Base-by-base conservation (phyloP, 768 basidiomycete genomes). In the Hygrophoropsis aurantiaca region DNA sequence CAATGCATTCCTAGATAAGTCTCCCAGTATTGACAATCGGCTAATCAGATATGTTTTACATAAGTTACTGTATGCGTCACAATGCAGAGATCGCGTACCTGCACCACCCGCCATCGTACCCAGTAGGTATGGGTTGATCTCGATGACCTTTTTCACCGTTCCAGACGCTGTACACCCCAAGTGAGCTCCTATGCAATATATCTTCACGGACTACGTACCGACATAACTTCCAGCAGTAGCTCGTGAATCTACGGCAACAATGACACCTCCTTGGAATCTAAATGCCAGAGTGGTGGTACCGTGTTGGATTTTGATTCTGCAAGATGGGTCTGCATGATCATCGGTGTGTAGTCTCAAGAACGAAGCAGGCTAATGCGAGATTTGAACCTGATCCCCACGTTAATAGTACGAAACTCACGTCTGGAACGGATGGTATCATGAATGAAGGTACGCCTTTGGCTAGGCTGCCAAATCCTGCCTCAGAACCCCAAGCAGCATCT, bases 71-170 rank as follows among this genome's bases (percentile, higher is more conserved):
- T 20, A 11, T 16, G 25, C 19, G 36, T 2, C 1, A 47, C 16
- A 27, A 8, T 21, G 39, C 45, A 45, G 10, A 51, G 30, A 44
- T 19, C 42, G 75, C 78, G 55, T 61, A 85, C 94, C 95, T 58
- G 97, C 97, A 68, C 95, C 95, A 69, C 97, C 97, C 52, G 97
- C 97, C 95, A 99, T 98, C 2, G 97, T 99, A 51, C 97, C 97
- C n/a, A 99, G 80, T 41, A 99, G 72, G 73, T 94, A 98, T 34
- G 92, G 92, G 73, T 98, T 98, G 70, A 99, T 99, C 74, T 99
- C 97, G 58, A 99, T 98, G 54, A 99, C 94, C 76, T 97, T 99
- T 78, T 95, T 98, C 52, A 99, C 92, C 13, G 95, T 98, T 44
- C 95, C 94, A 16, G 87, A 92, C 0, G 95, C 95, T 97, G 61